These are phyloP conservation scores for Porpolomopsis calyptriformis DNA, from an alignment of 768 basidiomycete species.

Conservation along the genomic window DNA sequence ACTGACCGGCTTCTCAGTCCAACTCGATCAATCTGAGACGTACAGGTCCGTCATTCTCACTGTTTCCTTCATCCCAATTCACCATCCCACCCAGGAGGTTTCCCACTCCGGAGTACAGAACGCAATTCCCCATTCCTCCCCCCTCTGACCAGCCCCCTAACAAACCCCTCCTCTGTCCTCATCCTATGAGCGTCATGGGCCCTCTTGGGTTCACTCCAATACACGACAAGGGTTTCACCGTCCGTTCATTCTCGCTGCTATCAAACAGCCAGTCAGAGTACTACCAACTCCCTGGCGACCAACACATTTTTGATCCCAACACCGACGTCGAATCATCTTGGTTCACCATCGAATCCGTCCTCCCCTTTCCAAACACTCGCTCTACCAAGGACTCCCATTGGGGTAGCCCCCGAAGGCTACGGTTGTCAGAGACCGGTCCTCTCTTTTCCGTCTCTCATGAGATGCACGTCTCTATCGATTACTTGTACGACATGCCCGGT, in stretches of 20 bases:
- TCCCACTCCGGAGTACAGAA: slow-evolving; percentile 30
- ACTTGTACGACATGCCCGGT: slow-evolving; percentile 41
- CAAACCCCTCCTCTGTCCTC: slow-evolving; percentile 42
- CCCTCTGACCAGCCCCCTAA: slow-evolving; percentile 52
- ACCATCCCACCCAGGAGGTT: slow-evolving; percentile 25
- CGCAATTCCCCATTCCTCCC: slow-evolving; percentile 48
- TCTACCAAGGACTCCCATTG: slow-evolving; percentile 25
- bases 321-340: slow-evolving; percentile 31
- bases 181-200: slow-evolving; percentile 45
- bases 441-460: slow-evolving; percentile 49
- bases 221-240: slow-evolving; percentile 14
- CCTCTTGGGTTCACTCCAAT: slow-evolving; percentile 31
- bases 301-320: slow-evolving; percentile 37
- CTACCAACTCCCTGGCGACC: slow-evolving; percentile 39
- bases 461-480: slow-evolving; percentile 41
- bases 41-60: slow-evolving; percentile 60
- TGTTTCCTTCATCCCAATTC: too few relatives aligned
- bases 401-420: slow-evolving; percentile 28
- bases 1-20: slow-evolving; percentile 43
- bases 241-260: slow-evolving; percentile 40
- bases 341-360: slow-evolving; percentile 45
- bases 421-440: slow-evolving; percentile 41
- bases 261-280: slow-evolving; percentile 33
- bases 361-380: slow-evolving; percentile 34
- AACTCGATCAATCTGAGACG: slow-evolving; percentile 54